Base-by-base conservation (phyloP, 1,284 basidiomycete species). In the Cryptococcus jaspeensis region DNA sequence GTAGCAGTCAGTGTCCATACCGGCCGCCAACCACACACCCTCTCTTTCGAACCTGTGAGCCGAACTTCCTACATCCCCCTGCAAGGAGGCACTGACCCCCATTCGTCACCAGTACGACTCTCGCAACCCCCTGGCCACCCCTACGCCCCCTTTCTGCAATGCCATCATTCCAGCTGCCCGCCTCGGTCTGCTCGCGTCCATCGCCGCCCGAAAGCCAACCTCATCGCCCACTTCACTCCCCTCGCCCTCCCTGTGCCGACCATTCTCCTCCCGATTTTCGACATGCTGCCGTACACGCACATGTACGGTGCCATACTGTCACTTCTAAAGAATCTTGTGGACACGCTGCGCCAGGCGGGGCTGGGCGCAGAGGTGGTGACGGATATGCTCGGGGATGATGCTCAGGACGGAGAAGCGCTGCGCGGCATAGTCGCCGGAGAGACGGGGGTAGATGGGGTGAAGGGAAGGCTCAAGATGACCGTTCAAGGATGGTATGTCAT, bases 31-130 rank as follows among this genome's bases (percentile, higher is more conserved):
- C 12, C 57, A 67, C n/a, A n/a, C n/a, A 65, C 64, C 18, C 52
- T 73, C 2, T 51, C 60, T 0, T 72, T 73, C 52, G 64, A 68
- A 25, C 49, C 73, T 44, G 70, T 72, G 28, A 55, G 71, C 52
- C 32, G 12, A 32, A n/a, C n/a, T 40, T 23, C 48, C 8, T 12
- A n/a, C n/a, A n/a, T n/a, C n/a, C n/a, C n/a, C n/a, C n/a, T n/a
- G n/a, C n/a, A n/a, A n/a, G n/a, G n/a, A 32, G 9, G 22, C 9
- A 35, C 8, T 20, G 12, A 32, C 12, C 23, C 12, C n/a, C n/a
- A n/a, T n/a, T n/a, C 38, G 28, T 41, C 39, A 3, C 28, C 55
- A 72, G 67, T 70, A 68, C 54, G 72, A 74, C 55, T 60, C 67
- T 9, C 63, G 65, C 15, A 42, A 53, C 13, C 6, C 50, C 15